Evolutionary conservation across 495 filamentous ascomycete genomes (phyloP), one percentile per base, ranked within the genome.

Genomic region (Umbilicaria muhlenbergii): DNA sequence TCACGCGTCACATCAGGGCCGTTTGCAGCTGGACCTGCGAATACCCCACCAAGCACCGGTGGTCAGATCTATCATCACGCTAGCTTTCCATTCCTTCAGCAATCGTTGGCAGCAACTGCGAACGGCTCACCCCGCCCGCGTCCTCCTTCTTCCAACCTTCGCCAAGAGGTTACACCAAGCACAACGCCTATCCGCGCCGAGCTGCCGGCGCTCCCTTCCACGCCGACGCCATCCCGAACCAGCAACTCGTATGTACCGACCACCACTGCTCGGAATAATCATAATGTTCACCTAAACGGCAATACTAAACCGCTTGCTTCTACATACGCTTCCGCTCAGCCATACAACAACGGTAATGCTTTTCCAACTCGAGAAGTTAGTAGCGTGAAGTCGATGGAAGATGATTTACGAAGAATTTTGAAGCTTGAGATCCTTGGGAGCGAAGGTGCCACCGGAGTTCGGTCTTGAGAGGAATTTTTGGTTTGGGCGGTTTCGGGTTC

Each of bases 321-420:
- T 28, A 28, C 24, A 28, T 28, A 28, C 24, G 24, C 24, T 28
- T 28, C 24, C 4, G 24, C 24, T 28, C 24, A 28, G 24, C 24
- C 24, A 28, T 28, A 28, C 24, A 28, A 10, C 6, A 10, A 28
- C 24, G 24, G 24, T 28, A 28, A 10, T 28, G 8, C 24, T 28
- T 28, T 28, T 28, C 24, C 24, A 28, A 28, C 24, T 28, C 24
- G 24, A 28, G 24, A 28, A 12, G 31, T 37, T 24, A 33, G n/a
- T 19, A 41, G 38, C n/a, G 31, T 38, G 4, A 66, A 68, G 51
- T 56, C 63, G 34, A 70, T 75, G 47, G 71, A 73, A 53, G 66
- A 73, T 52, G 67, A 73, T 56, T 48, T 75, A 35, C 65, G 68
- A n/a, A 58, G 68, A 15, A 66, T 73, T 34, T 50, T 75, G 57